Evolutionary conservation across 75 land plant genomes (phyloP), one percentile per base, ranked within the genome.

Genomic region (Adiantum capillusveneris): DNA sequence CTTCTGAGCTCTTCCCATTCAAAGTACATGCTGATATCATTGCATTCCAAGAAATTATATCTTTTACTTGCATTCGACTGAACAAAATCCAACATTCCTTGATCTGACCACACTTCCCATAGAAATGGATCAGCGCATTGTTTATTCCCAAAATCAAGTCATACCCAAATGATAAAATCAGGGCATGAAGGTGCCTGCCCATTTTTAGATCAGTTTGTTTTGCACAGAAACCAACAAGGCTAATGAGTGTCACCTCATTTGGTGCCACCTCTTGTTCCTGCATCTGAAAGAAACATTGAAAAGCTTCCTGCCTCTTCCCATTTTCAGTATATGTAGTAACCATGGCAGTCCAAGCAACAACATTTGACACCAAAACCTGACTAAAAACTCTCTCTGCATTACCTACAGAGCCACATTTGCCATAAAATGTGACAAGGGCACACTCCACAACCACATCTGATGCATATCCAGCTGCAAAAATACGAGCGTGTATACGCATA

Each of bases 1-100:
- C 65, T 49, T 61, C 29, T 11, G 6, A 11, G 0, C 28, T 56
- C 2, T 34, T 11, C 0, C 75, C 75, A 58, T 67, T 60, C 39
- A 44, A 59, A 30, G 53, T 58, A 55, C 58, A 73, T n/a, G 64
- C 75, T 11, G 56, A 46, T 24, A 56, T 56, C 65, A 73, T 60
- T 9, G 58, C 70, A 67, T 73, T 73, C 70, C 70, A 66, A 9
- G 62, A 60, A 31, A 61, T 69, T 6, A 57, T 26, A 20, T 73
- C 59, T 34, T 29, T 60, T 25, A 53, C 70, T 28, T n/a, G 30
- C 57, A 67, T 27, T 29, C 28, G 12, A 0, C 55, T 19, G 43
- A 73, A 73, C 12, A 73, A 6, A 29, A 18, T 41, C 14, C 18
- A 25, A 31, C 70, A 70, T 51, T 60, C 59, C 21, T 31, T 20